These are phyloP conservation scores for Blastobotrys capitulatus DNA, from an alignment of 1,139 yeast genomes.

Conservation along the genomic window DNA sequence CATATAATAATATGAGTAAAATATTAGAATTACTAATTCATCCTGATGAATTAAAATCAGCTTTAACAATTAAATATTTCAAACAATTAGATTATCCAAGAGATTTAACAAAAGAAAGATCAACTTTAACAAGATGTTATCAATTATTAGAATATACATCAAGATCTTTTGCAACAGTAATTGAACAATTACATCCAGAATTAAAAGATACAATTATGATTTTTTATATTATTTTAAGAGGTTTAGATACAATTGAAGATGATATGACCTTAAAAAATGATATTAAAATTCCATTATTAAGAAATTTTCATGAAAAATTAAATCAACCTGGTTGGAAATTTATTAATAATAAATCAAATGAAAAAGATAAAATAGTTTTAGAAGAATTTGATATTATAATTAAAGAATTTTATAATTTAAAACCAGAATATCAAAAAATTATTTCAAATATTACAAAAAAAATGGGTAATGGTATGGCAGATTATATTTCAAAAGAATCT, in stretches of 20 bases:
- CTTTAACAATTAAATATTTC: slow-evolving; percentile 45
- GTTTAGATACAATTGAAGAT: slow-evolving; percentile 94
- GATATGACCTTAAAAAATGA: slow-evolving; percentile 81
- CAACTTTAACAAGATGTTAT: slow-evolving; percentile 59
- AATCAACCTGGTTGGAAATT: slow-evolving; percentile 72
- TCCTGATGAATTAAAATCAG: slow-evolving; percentile 70
- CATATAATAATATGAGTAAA: slow-evolving; percentile 55
- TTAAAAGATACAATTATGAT: slow-evolving; percentile 71
- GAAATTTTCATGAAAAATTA: slow-evolving; percentile 56
- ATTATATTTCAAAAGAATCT: slow-evolving; percentile 71
- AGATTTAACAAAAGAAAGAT: slow-evolving; percentile 40
- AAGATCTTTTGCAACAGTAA: slow-evolving; percentile 89
- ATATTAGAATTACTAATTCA: slow-evolving; percentile 54
- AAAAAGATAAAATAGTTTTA: slow-evolving; percentile 74
- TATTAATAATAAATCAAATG: slow-evolving; percentile 62
- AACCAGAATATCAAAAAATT: slow-evolving; percentile 71
- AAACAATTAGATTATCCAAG: slow-evolving; percentile 48
- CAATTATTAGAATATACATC: slow-evolving; percentile 65
- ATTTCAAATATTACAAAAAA: slow-evolving; percentile 67
- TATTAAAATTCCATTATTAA: slow-evolving; percentile 67
- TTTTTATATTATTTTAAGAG: slow-evolving; percentile 81
- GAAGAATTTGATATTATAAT: slow-evolving; percentile 68
- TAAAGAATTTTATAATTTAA: slow-evolving; percentile 64
- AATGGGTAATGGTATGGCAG: slow-evolving; percentile 99
- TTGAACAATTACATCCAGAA: slow-evolving; percentile 86